A percentile compares a stretch with the other conserved stretches of the same genome.
These are phyloP conservation scores for Umbelopsis ramanniana DNA, from an alignment of 192 early-diverging fungal genomes.

Conservation along the genomic window DNA sequence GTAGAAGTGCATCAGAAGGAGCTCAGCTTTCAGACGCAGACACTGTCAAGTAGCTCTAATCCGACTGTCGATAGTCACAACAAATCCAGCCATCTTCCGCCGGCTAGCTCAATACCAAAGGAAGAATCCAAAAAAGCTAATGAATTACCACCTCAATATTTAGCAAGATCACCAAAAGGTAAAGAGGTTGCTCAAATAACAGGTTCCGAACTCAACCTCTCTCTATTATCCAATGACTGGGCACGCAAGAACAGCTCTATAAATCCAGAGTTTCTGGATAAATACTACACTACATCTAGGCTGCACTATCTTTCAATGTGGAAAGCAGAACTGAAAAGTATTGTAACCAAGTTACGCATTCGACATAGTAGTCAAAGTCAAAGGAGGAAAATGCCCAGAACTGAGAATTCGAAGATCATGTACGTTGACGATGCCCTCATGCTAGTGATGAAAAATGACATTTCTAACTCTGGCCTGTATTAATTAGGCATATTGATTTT, in stretches of 20 bases:
- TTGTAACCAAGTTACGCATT: conserved; percentile 40
- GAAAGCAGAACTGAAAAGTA: conserved; percentile 81
- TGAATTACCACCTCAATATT: background rate
- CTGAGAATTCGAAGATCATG: conserved; percentile 49
- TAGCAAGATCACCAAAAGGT: background rate
- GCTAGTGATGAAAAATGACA: background rate
- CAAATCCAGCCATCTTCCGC: conserved; percentile 1
- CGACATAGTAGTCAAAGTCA: background rate
- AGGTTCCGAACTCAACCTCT: conserved; percentile 31
- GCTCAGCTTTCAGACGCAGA: background rate
- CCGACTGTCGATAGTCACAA: conserved; percentile 13
- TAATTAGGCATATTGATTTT: conserved; percentile 81
- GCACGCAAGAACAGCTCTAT: conserved; percentile 39
- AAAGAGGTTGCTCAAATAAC: conserved; percentile 5
- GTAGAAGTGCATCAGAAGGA: conserved; percentile 28
- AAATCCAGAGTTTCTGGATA: conserved; percentile 62
- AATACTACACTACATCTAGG: conserved; percentile 70
- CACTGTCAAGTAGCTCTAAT: background rate
- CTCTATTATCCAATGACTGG: conserved; percentile 47
- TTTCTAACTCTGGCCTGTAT: background rate
- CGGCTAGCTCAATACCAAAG: background rate
- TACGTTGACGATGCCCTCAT: background rate
- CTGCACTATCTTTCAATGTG: conserved; percentile 80
- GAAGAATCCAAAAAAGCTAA: conserved; percentile 5
- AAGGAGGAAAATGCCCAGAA: conserved; percentile 1